Conservation (phyloP, 805 yeast genomes). For the Monosporozyma yasuniensis region DNA sequence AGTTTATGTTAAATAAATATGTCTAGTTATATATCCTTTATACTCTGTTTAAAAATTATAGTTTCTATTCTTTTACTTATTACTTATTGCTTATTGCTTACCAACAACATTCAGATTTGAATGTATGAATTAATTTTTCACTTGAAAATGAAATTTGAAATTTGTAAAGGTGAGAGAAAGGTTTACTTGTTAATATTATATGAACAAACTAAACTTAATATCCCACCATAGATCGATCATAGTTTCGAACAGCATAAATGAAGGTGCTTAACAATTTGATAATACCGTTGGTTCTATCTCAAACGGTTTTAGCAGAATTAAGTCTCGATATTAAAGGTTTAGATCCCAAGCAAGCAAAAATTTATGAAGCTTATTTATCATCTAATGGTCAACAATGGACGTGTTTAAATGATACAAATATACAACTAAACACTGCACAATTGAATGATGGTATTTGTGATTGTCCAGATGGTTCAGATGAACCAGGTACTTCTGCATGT, state of each 20-base stretch:
- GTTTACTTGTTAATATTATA: too few relatives aligned
- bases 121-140: too few relatives aligned
- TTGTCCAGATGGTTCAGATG: slow-evolving; percentile 97
- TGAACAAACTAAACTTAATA: too few relatives aligned
- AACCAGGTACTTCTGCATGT: slow-evolving; percentile 92
- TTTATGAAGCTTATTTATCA: slow-evolving; percentile 29
- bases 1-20: too few relatives aligned
- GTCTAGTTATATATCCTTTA: too few relatives aligned
- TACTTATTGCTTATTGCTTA: too few relatives aligned
- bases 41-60: too few relatives aligned
- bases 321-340: neutral
- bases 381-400: slow-evolving; percentile 48
- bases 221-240: neutral
- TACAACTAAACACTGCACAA: slow-evolving; percentile 48
- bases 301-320: neutral
- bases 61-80: too few relatives aligned
- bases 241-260: neutral
- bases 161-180: neutral
- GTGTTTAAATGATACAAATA: slow-evolving; percentile 62
- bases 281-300: neutral
- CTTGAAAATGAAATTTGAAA: neutral
- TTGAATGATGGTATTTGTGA: slow-evolving; percentile 89
- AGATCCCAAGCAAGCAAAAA: slow-evolving; percentile 10
- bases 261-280: neutral
- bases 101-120: too few relatives aligned